phyloP scores from a whole-genome alignment of 2,329 filamentous ascomycete species.

The Corniculantispora saksenae region DNA sequence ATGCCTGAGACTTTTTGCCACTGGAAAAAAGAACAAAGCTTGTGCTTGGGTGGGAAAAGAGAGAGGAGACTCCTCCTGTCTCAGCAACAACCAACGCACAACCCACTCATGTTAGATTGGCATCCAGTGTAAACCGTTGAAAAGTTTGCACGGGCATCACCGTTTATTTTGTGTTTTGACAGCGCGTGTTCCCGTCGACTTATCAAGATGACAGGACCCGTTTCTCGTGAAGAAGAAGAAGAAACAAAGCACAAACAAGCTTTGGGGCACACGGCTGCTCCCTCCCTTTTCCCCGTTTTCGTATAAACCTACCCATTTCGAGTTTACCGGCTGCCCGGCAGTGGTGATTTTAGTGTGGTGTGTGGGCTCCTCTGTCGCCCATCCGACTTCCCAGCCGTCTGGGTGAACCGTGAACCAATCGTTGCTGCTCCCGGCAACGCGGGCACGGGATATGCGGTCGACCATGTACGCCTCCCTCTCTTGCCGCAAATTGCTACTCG shows the following conservation, averaged over 20 bases:
- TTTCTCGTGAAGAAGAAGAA: not conserved
- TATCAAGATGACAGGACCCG: not conserved
- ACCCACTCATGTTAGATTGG: conserved; percentile 15
- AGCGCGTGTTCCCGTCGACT: not conserved
- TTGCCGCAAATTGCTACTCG: not conserved
- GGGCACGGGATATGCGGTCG: conserved; percentile 3
- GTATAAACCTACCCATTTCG: conserved; percentile 5
- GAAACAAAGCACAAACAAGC: too few relatives aligned
- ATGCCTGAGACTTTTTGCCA: not conserved
- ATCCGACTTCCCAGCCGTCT: not conserved
- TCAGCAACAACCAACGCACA: not conserved
- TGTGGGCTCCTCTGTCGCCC: not conserved
- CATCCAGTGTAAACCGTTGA: conserved; percentile 1
- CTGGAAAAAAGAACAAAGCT: not conserved
- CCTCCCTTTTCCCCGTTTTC: not conserved
- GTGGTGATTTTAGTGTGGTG: not conserved
- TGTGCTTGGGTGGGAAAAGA: not conserved
- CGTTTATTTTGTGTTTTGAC: not conserved
- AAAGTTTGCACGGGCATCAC: not conserved
- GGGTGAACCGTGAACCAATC: conserved; percentile 7
- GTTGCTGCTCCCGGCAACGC: conserved; percentile 3
- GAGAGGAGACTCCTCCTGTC: conserved; percentile 1
- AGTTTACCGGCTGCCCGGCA: not conserved
- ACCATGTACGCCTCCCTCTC: not conserved
- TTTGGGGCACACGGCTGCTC: not conserved